A percentile compares a stretch with the other conserved stretches of the same genome.
Evolutionary conservation across 1,284 basidiomycete species (phyloP).

Genomic region (Cryptococcus maquisensis): DNA sequence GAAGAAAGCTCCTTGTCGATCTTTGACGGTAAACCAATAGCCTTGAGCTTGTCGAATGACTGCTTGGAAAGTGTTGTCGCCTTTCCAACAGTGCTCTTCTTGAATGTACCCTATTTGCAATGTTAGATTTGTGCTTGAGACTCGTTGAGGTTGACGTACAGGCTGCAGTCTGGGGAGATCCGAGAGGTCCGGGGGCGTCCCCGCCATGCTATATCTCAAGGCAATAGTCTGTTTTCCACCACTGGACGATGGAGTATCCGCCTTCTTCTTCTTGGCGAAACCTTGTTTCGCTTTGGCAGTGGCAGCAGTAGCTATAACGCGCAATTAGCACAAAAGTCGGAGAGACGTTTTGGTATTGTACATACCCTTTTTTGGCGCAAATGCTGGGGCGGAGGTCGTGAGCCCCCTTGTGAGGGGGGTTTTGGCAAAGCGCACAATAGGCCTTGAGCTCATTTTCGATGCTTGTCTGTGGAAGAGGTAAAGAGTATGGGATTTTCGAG

Average conservation of each 20-base stretch:
- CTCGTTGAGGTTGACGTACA: slow-evolving; percentile 16
- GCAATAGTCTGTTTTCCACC: slow-evolving; percentile 9
- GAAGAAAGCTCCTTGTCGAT: slow-evolving; percentile 27
- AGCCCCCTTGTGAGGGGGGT: slow-evolving; percentile 15
- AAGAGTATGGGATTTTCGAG: no score
- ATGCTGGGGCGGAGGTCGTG: slow-evolving; percentile 8
- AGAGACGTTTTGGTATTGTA: background rate
- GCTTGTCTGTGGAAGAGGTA: no score
- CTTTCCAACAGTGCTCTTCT: slow-evolving; percentile 29
- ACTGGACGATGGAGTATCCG: background rate
- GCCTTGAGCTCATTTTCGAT: slow-evolving; percentile 10
- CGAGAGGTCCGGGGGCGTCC: slow-evolving; percentile 25
- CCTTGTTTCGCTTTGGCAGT: slow-evolving; percentile 10
- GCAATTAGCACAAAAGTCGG: background rate
- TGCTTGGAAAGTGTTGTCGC: slow-evolving; percentile 28
- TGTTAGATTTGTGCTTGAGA: background rate
- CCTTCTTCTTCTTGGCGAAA: slow-evolving; percentile 18
- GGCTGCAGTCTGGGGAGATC: slow-evolving; percentile 31
- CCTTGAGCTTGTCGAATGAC: slow-evolving; percentile 29
- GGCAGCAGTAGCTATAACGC: slow-evolving; percentile 1
- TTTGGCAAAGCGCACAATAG: slow-evolving; percentile 14
- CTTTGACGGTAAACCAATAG: slow-evolving; percentile 38
- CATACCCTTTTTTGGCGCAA: slow-evolving; percentile 12
- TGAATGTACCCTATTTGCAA: slow-evolving; percentile 22
- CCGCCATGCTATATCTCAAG: slow-evolving; percentile 24